Conservation (phyloP, 1,139 yeast species). For the Saccharomyces hybrid region DNA sequence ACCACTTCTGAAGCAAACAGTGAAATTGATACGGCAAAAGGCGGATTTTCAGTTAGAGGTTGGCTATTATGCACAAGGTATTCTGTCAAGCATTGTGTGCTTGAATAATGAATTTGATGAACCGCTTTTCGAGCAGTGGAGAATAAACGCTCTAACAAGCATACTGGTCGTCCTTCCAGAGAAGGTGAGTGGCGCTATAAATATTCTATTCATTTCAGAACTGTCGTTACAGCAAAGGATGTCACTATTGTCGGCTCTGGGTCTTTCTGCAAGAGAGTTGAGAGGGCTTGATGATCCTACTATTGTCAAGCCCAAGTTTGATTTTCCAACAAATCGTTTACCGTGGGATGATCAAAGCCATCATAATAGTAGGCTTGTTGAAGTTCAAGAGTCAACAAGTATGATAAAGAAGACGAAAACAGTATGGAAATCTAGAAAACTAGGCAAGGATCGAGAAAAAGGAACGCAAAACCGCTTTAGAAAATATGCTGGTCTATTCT, state of each 20-base stretch:
- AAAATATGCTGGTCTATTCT: conserved; percentile 29
- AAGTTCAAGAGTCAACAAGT: conserved; percentile 5
- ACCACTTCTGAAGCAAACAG: conserved; percentile 26
- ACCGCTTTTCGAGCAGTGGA: conserved; percentile 47
- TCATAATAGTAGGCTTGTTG: conserved; percentile 7
- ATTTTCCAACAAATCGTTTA: conserved; percentile 31
- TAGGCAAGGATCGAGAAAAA: conserved; percentile 15
- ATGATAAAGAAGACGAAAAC: conserved; percentile 14
- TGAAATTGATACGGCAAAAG: conserved; percentile 33
- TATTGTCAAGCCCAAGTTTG: conserved; percentile 31
- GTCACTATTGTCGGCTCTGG: conserved; percentile 46
- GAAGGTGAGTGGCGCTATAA: conserved; percentile 34
- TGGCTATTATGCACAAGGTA: conserved; percentile 39
- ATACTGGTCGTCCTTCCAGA: conserved; percentile 43
- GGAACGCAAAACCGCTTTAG: conserved; percentile 26
- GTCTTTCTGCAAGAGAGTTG: conserved; percentile 56
- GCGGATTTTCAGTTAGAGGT: conserved; percentile 31
- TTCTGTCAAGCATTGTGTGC: conserved; percentile 40
- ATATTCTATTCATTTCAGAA: conserved; percentile 49
- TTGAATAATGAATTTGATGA: conserved; percentile 43
- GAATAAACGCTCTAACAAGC: conserved; percentile 50
- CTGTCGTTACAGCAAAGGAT: conserved; percentile 61
- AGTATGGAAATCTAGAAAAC: conserved; percentile 31
- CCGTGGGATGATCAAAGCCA: conserved; percentile 22
- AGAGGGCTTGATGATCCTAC: conserved; percentile 48